These are phyloP conservation scores for Phoenix dactylifera DNA, from an alignment of 176 grass and related monocot genomes.

Conservation along the genomic window DNA sequence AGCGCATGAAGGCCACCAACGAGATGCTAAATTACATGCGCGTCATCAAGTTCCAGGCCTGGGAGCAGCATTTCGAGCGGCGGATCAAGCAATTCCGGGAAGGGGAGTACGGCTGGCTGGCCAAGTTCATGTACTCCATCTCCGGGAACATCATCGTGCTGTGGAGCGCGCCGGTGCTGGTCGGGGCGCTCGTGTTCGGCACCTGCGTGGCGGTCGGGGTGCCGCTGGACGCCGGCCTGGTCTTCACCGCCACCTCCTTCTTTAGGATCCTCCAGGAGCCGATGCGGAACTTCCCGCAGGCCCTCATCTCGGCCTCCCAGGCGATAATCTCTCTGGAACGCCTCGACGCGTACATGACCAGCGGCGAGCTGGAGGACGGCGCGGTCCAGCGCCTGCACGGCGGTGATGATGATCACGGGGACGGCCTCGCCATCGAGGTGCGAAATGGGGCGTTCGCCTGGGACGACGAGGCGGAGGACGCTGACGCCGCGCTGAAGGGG, in stretches of 20 bases:
- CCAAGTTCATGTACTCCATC: constrained; percentile 92
- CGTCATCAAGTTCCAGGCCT: constrained; percentile 97
- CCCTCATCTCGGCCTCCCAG: constrained; percentile 88
- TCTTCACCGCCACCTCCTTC: constrained; percentile 83
- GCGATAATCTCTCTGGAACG: constrained; percentile 74
- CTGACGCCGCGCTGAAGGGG: constrained; percentile 35
- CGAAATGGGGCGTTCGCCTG: constrained; percentile 59
- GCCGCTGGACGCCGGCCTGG: constrained; percentile 68
- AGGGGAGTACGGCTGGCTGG: constrained; percentile 69
- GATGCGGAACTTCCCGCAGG: constrained; percentile 88
- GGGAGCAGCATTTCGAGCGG: constrained; percentile 71
- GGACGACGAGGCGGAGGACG: constrained; percentile 55
- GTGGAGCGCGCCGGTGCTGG: constrained; percentile 70
- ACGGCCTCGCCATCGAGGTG: constrained; percentile 44
- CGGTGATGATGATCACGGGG: neutral
- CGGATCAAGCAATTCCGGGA: constrained; percentile 56
- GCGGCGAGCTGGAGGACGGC: constrained; percentile 49
- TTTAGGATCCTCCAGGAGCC: constrained; percentile 96
- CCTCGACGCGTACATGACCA: constrained; percentile 72
- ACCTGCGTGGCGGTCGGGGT: constrained; percentile 44
- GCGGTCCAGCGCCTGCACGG: constrained; percentile 48
- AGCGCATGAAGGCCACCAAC: constrained; percentile 95
- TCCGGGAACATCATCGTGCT: constrained; percentile 76
- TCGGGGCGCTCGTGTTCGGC: constrained; percentile 64
- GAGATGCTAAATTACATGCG: constrained; percentile 97